Base-by-base conservation (phyloP, 2,329 filamentous ascomycete species). In the Emmonsiellopsis sp. region DNA sequence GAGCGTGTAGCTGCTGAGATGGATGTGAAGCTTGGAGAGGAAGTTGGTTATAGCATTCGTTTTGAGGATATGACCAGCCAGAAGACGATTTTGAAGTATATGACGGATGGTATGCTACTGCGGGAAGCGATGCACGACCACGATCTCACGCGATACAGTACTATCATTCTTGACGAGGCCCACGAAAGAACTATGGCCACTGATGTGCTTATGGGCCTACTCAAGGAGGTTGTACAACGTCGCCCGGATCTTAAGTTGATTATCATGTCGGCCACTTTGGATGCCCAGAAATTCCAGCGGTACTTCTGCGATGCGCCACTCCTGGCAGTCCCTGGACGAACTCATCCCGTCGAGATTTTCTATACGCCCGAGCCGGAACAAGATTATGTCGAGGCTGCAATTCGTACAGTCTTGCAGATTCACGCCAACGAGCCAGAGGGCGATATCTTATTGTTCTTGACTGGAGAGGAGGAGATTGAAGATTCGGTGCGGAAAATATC, bases 101-200 rank as follows among this genome's bases (percentile, higher is more conserved):
- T 98, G 93, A 98, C 94, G 44, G 93, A 98, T 67, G 94, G 94
- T 82, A 97, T 98, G 86, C 83, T 98, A 64, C 79, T 97, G 65
- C 80, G 93, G 65, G 93, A 98, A 73, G 91, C 93, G 54, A 95
- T 98, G 85, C 85, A 96, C 71, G 93, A 98, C 70, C 88, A 91
- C 65, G 82, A 94, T 62, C 82, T 98, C 73, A 85, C 81, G 49
- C 87, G 91, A 52, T 98, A 98, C 74, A 93, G 89, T 77, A 94
- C 88, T 64, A 97, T 98, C 68, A 97, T 98, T 71, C 85, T 98
- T 57, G 93, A 98, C 70, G 93, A 98, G 71, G 93, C 94, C 52
- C 93, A 98, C 83, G 93, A 98, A 73, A 84, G 94, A 69, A 98
- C 93, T 0, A 84, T 98, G 57, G 89, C 92, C 21, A 98, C 94